These are phyloP conservation scores for Articulospora tetracladia DNA, from an alignment of 495 filamentous ascomycete species.

Conservation along the genomic window DNA sequence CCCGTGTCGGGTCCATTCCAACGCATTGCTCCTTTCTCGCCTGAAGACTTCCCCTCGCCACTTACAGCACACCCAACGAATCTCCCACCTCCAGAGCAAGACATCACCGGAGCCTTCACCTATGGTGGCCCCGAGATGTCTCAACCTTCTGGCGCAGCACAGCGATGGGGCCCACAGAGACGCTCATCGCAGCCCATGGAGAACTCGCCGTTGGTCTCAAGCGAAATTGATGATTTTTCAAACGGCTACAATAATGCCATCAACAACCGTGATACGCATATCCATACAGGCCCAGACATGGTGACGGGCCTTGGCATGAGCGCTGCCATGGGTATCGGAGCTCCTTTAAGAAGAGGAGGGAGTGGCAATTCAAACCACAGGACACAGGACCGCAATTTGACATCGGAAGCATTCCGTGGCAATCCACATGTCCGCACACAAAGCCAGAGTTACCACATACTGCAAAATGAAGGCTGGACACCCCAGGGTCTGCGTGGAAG, in stretches of 20 bases:
- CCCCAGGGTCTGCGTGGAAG: neutral
- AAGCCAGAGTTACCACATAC: neutral
- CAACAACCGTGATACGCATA: neutral
- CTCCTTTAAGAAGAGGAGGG: neutral
- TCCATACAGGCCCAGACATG: slow-evolving; percentile 4
- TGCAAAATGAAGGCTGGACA: neutral
- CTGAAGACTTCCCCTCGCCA: slow-evolving; percentile 2
- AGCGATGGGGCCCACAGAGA: neutral
- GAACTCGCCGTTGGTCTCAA: neutral
- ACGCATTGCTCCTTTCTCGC: slow-evolving; percentile 6
- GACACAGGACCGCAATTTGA: neutral
- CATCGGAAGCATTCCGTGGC: neutral
- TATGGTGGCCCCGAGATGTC: neutral
- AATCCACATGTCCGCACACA: neutral
- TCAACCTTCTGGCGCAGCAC: neutral
- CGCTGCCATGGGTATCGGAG: slow-evolving; percentile 1
- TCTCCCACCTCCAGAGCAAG: neutral
- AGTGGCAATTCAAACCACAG: neutral
- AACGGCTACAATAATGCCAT: slow-evolving; percentile 7
- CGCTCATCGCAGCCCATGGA: neutral
- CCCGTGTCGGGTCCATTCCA: slow-evolving; percentile 12
- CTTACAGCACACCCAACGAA: neutral
- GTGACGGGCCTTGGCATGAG: slow-evolving; percentile 5
- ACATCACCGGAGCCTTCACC: neutral
- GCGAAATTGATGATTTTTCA: slow-evolving; percentile 20